Percentiles rank a stretch among this genome's conserved stretches.
Conservation (phyloP, 2,329 filamentous ascomycete species). For the Didymella keratinophila region DNA sequence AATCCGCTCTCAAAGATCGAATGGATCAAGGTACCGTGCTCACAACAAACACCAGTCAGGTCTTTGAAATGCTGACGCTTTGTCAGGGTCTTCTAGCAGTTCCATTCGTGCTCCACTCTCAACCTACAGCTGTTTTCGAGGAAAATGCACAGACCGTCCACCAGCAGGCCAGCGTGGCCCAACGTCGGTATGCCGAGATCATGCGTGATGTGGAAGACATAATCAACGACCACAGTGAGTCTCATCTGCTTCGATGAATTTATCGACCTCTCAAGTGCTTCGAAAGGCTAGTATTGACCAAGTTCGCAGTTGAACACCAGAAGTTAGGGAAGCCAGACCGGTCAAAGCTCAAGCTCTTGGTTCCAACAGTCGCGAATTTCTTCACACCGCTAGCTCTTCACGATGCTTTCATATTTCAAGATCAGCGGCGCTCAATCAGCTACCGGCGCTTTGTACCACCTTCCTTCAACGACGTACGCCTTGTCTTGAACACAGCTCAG, state of each 20-base stretch:
- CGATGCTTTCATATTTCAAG: constrained; percentile 91
- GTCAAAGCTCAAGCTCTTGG: constrained; percentile 91
- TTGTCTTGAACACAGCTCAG: constrained; percentile 94
- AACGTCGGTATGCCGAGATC: constrained; percentile 91
- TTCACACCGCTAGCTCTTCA: constrained; percentile 88
- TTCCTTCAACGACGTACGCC: constrained; percentile 94
- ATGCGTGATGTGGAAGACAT: constrained; percentile 92
- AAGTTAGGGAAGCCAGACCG: constrained; percentile 69
- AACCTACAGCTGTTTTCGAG: constrained; percentile 87
- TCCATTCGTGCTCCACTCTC: constrained; percentile 94
- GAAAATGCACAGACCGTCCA: constrained; percentile 69
- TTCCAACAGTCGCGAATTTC: constrained; percentile 90
- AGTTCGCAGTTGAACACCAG: constrained; percentile 71
- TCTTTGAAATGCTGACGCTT: not conserved
- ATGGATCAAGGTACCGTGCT: constrained; percentile 80
- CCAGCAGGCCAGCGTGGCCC: constrained; percentile 80
- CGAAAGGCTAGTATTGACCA: constrained; percentile 11
- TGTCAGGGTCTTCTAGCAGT: constrained; percentile 75
- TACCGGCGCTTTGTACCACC: constrained; percentile 91
- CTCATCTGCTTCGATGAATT: too few species aligned
- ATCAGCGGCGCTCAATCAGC: constrained; percentile 84
- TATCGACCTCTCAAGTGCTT: not conserved
- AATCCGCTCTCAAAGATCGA: constrained; percentile 62
- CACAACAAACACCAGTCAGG: not conserved
- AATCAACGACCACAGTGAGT: constrained; percentile 86